These are phyloP conservation scores for Lecanosticta acicola DNA, from an alignment of 2,329 filamentous ascomycete species.

Conservation along the genomic window DNA sequence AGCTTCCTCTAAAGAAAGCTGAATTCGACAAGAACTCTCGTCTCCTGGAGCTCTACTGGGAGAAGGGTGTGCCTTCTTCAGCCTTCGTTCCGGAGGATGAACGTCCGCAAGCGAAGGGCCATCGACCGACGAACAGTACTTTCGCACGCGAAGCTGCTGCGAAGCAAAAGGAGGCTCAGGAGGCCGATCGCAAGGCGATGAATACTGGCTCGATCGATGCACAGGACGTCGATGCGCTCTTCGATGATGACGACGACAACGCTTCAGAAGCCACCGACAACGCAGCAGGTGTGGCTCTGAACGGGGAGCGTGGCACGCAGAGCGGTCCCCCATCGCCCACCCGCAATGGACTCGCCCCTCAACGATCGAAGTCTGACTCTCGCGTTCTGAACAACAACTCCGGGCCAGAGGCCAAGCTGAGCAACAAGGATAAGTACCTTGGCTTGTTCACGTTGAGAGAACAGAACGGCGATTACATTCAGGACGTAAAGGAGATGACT, in stretches of 20 bases:
- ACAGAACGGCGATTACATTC: constrained; percentile 91
- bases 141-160: constrained; percentile 77
- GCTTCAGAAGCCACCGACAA: constrained; percentile 83
- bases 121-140: constrained; percentile 47
- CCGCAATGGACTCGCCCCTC: constrained; percentile 66
- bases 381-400: constrained; percentile 69
- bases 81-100: constrained; percentile 96
- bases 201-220: constrained; percentile 92
- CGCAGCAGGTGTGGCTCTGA: constrained; percentile 83
- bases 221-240: constrained; percentile 89
- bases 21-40: constrained; percentile 96
- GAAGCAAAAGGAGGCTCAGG: constrained; percentile 78
- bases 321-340: constrained; percentile 90
- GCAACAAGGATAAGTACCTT: constrained; percentile 94
- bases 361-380: constrained; percentile 90
- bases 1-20: constrained; percentile 97
- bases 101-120: constrained; percentile 70
- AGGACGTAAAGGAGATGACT: constrained; percentile 97
- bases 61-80: constrained; percentile 96
- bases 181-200: constrained; percentile 85
- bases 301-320: constrained; percentile 78
- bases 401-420: constrained; percentile 70
- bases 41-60: constrained; percentile 95
- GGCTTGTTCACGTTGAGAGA: constrained; percentile 85
- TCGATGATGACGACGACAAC: constrained; percentile 81